Evolutionary conservation across 345 rosid species (phyloP).

Genomic region (Melaleuca alternifolia): DNA sequence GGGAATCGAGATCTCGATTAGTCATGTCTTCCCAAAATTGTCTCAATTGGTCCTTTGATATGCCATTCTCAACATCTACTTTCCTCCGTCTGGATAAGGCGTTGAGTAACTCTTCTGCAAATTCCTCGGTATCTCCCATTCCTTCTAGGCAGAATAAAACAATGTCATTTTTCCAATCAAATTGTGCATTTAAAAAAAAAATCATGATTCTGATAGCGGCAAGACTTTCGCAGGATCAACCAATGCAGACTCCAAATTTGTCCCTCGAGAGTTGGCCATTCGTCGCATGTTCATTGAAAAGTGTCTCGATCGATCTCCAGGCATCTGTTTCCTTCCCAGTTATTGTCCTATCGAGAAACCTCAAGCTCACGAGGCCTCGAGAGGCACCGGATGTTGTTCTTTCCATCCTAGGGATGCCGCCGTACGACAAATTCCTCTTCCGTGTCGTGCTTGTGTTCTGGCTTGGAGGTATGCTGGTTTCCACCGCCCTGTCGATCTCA

Average conservation of each 20-base stretch:
- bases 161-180: neutral
- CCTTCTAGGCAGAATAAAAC: conserved; percentile 22
- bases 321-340: conserved; percentile 75
- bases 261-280: conserved; percentile 44
- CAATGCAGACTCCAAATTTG: conserved; percentile 71
- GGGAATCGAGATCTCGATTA: conserved; percentile 63
- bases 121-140: conserved; percentile 81
- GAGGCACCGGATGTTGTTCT: conserved; percentile 39
- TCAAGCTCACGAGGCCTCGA: conserved; percentile 64
- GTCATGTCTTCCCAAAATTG: conserved; percentile 90
- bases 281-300: conserved; percentile 53
- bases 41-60: conserved; percentile 40
- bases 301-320: conserved; percentile 66
- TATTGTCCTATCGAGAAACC: conserved; percentile 70
- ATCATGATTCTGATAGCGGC: neutral
- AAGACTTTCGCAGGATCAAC: conserved; percentile 10
- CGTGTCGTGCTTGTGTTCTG: conserved; percentile 36
- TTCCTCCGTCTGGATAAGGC: conserved; percentile 67
- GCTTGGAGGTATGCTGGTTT: conserved; percentile 7
- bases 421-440: conserved; percentile 16
- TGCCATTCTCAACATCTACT: conserved; percentile 33
- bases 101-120: conserved; percentile 60
- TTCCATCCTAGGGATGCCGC: conserved; percentile 15
- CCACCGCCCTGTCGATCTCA: conserved; percentile 35
- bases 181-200: neutral